Percentiles rank a stretch among this genome's conserved stretches.
These are phyloP conservation scores for Cryomyces antarcticus DNA, from an alignment of 495 filamentous ascomycete species.

Conservation along the genomic window DNA sequence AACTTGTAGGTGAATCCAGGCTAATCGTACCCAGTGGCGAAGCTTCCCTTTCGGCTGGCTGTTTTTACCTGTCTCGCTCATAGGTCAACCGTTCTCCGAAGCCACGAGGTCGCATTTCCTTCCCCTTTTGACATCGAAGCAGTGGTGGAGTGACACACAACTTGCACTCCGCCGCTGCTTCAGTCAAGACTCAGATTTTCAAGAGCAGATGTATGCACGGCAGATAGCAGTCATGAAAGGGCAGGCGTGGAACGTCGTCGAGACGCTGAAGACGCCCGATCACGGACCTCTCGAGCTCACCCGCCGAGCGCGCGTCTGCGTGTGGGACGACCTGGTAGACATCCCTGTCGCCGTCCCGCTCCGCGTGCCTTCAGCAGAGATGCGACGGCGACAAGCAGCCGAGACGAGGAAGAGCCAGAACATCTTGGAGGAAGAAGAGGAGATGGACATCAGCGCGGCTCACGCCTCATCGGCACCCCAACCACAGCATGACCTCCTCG, in stretches of 20 bases:
- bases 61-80: slow-evolving; percentile 88
- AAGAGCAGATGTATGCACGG: slow-evolving; percentile 90
- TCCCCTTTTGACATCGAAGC: slow-evolving; percentile 73
- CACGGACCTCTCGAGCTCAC: slow-evolving; percentile 90
- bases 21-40: slow-evolving; percentile 32
- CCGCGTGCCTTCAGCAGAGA: slow-evolving; percentile 53
- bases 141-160: slow-evolving; percentile 95
- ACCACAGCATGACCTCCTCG: slow-evolving; percentile 50
- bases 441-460: slow-evolving; percentile 77
- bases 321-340: slow-evolving; percentile 96
- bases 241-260: slow-evolving; percentile 96
- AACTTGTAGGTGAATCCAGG: background rate
- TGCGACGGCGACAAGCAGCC: slow-evolving; percentile 38
- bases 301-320: slow-evolving; percentile 70
- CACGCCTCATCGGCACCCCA: slow-evolving; percentile 35
- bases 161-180: slow-evolving; percentile 66
- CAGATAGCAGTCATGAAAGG: slow-evolving; percentile 99
- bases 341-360: slow-evolving; percentile 85
- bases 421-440: slow-evolving; percentile 37
- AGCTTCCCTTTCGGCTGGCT: slow-evolving; percentile 98
- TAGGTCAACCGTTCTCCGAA: slow-evolving; percentile 87
- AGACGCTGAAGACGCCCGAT: slow-evolving; percentile 78
- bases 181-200: slow-evolving; percentile 80
- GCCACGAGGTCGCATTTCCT: slow-evolving; percentile 86
- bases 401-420: slow-evolving; percentile 13